Evolutionary conservation across 192 early-diverging fungal genomes (phyloP).

Genomic region (Pilobolus umbonatus): DNA sequence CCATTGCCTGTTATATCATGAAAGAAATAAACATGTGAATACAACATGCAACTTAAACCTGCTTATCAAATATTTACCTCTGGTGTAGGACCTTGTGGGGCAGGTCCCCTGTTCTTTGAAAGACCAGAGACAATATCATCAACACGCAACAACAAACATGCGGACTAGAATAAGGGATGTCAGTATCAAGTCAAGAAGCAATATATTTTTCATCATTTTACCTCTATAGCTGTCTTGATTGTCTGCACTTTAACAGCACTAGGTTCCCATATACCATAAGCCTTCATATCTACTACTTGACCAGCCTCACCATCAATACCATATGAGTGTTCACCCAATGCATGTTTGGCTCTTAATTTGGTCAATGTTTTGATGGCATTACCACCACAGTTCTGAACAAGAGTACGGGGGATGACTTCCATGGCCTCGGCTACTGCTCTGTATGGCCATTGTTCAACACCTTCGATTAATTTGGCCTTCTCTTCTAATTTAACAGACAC

Average conservation of each 20-base stretch:
- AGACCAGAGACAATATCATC: constrained; percentile 98
- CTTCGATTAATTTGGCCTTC: constrained; percentile 84
- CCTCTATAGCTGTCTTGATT: constrained; percentile 98
- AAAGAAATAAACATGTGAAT: too few relatives aligned
- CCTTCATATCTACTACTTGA: constrained; percentile 91
- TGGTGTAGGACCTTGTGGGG: constrained; percentile 30
- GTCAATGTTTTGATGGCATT: constrained; percentile 97
- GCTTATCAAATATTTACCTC: too few relatives aligned
- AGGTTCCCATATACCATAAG: constrained; percentile 99
- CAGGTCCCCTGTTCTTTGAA: constrained; percentile 54
- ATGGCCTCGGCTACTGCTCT: constrained; percentile 90
- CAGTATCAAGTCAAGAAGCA: constrained; percentile 3
- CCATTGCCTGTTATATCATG: too few relatives aligned
- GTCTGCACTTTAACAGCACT: constrained; percentile 99
- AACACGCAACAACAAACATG: constrained; percentile 76
- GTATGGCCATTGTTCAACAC: constrained; percentile 97
- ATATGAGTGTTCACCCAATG: constrained; percentile 79
- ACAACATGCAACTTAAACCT: too few relatives aligned
- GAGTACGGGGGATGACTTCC: constrained; percentile 97
- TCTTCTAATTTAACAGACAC: constrained; percentile 83
- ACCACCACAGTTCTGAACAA: constrained; percentile 98
- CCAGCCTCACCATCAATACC: constrained; percentile 95
- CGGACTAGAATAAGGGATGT: constrained; percentile 44
- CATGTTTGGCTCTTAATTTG: constrained; percentile 93
- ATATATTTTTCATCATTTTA: constrained; percentile 25